phyloP scores from a whole-genome alignment of 345 rosid genomes.

The Sonneratia caseolaris region DNA sequence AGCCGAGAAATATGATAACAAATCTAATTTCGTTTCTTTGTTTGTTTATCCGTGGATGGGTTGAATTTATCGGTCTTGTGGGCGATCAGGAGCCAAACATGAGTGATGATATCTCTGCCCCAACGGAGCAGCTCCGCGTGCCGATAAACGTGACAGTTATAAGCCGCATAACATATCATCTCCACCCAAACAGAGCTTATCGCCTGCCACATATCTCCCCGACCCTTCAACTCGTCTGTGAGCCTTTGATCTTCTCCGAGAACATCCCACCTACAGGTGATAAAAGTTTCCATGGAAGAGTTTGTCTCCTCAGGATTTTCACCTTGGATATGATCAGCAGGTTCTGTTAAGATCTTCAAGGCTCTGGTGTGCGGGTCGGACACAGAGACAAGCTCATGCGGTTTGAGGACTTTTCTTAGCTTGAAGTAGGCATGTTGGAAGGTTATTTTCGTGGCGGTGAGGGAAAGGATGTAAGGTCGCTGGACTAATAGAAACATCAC shows the following conservation, averaged over 20 bases:
- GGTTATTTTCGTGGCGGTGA: slow-evolving; percentile 3
- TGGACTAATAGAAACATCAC: slow-evolving; percentile 9
- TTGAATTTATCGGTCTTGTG: slow-evolving; percentile 11
- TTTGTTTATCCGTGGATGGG: not conserved
- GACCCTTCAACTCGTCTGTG: not conserved
- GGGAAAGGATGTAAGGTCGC: not conserved
- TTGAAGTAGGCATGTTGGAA: not conserved
- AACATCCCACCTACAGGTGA: slow-evolving; percentile 1
- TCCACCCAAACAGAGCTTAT: slow-evolving; percentile 13
- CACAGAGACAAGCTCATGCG: not conserved
- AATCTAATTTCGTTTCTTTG: too few relatives aligned
- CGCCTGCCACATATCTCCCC: not conserved
- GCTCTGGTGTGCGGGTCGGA: not conserved
- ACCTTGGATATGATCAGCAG: too few relatives aligned
- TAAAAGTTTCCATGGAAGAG: not conserved
- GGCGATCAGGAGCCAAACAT: slow-evolving; percentile 7
- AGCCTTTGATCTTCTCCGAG: not conserved
- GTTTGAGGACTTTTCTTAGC: not conserved
- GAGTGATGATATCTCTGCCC: slow-evolving; percentile 11
- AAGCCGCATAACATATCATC: slow-evolving; percentile 12
- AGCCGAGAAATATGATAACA: too few relatives aligned
- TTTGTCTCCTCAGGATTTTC: not conserved
- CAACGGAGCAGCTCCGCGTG: slow-evolving; percentile 7
- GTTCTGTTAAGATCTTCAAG: too few relatives aligned
- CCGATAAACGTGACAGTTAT: slow-evolving; percentile 7